Evolutionary conservation across 169 alveolate species (phyloP).

Genomic region (Eimeria brunetti): DNA sequence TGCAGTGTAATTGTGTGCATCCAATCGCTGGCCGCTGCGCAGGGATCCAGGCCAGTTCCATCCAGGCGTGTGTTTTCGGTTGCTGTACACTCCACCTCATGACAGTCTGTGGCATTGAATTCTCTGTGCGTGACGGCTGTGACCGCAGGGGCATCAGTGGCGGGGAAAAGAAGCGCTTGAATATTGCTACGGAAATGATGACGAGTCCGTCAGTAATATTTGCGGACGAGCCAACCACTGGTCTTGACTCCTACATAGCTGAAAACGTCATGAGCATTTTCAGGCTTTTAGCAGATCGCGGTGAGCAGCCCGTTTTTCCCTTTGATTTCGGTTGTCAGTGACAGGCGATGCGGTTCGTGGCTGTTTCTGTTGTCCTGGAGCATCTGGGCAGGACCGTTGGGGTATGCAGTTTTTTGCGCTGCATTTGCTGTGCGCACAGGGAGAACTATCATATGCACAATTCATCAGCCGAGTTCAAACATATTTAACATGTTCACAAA

Average conservation of each 20-base stretch:
- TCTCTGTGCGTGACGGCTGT: background rate
- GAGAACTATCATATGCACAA: conserved; percentile 81
- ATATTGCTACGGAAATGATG: conserved; percentile 88
- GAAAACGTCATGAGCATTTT: conserved; percentile 75
- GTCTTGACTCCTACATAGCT: conserved; percentile 83
- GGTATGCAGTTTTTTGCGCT: background rate
- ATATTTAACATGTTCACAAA: conserved; percentile 78
- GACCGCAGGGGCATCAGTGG: conserved; percentile 89
- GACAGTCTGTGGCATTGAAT: background rate
- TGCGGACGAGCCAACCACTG: conserved; percentile 92
- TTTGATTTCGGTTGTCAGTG: background rate
- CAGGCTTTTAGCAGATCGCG: conserved; percentile 78
- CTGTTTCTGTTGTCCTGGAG: background rate
- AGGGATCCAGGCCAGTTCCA: background rate
- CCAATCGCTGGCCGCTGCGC: background rate
- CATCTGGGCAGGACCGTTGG: background rate
- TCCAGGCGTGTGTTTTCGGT: background rate
- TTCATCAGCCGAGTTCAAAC: conserved; percentile 83
- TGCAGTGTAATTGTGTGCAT: too few species aligned
- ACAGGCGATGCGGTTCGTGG: background rate
- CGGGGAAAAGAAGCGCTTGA: conserved; percentile 89
- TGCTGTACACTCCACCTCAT: background rate
- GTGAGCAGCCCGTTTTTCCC: background rate
- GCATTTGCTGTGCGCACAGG: conserved; percentile 70
- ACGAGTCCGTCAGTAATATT: conserved; percentile 88